Base-by-base conservation (phyloP, 257 asterid genomes). In the Scutellaria barbata region DNA sequence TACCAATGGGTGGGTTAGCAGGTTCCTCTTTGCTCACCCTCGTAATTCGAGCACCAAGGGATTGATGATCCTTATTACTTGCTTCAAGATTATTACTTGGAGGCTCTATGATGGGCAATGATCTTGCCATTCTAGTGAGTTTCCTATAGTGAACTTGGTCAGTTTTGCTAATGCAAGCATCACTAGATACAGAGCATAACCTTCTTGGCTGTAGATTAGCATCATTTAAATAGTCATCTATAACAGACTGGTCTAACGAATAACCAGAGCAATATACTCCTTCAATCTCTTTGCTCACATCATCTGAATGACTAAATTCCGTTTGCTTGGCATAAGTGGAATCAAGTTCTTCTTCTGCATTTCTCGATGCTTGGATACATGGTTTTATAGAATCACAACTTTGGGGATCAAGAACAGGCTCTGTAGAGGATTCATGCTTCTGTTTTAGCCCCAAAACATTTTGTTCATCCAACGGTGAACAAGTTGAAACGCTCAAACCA, bases 71-170 rank as follows among this genome's bases (percentile, higher is more conserved):
- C 48, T 68, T 77, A 14, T 75, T 81, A 47, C 50, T 60, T 48
- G 53, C 69, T 70, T 69, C 77, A 22, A 79, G 67, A 76, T 17
- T 66, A 83, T 69, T 55, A 52, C 73, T 64, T 20, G 68, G 73
- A 55, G 82, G 66, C 57, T 73, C 80, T 82, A 82, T 74, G 71
- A 59, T 76, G 63, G 99, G 97, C 77, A 91, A 87, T 53, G 99
- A 94, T 77, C 80, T 86, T 43, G 74, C 85, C 71, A 59, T 74
- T 80, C 86, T 80, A 42, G 46, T 30, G 42, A 73, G 73, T 62
- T 69, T 82, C 72, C 81, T 74, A 20, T 77, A 33, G 66, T 81
- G 82, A 67, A 67, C 80, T 77, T 61, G 55, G 33, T 63, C 76
- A 48, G 55, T 51, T 65, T 78, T 76, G 37, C 67, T 72, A 74